Base-by-base conservation (phyloP, 306 rosid genomes). In the Quercus suber region DNA sequence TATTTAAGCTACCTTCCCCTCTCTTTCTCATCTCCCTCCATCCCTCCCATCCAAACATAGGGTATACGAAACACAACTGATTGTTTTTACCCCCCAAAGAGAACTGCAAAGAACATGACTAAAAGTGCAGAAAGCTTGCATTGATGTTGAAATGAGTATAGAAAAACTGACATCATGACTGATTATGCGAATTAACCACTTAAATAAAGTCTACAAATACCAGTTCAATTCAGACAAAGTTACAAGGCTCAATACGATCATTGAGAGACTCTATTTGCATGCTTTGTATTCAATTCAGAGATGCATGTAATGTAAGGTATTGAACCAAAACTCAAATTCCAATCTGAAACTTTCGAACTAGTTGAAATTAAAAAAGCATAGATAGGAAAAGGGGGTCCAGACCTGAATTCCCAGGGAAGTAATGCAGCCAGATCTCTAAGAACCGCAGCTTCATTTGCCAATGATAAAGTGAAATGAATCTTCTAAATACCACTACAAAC, bases 361-460 rank as follows among this genome's bases (percentile, higher is more conserved):
- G 59, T 70, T 70, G 76, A 80, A 59, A 45, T 61, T 33, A 18
- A 37, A 75, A 75, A 75, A 75, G 73, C 35, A 30, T 41, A 60
- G 19, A 80, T 19, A 25, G 28, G 57, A 67, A 51, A 43, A 43
- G 61, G 74, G 67, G 14, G 41, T 78, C 31, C 81, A 86, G 82
- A 87, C 82, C 86, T 78, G 82, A 79, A 81, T 37, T 79, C 65
- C 80, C 73, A 74, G 88, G 84, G 74, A 83, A 84, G 87, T 78
- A 76, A 76, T 72, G 76, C 80, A 82, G 82, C 73, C 82, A 86
- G 94, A 85, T 89, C 88, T 88, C 81, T 77, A 82, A 79, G 73
- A 88, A 72, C 56, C 87, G 51, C 75, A 82, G 88, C 90, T 83
- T 85, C 96, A 90, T 90, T 89, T 93, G 89, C 88, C 84, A 86